A percentile compares a stretch with the other conserved stretches of the same genome.
Evolutionary conservation across 179 eudicot genomes (phyloP).

Genomic region (Beta lomatogona): DNA sequence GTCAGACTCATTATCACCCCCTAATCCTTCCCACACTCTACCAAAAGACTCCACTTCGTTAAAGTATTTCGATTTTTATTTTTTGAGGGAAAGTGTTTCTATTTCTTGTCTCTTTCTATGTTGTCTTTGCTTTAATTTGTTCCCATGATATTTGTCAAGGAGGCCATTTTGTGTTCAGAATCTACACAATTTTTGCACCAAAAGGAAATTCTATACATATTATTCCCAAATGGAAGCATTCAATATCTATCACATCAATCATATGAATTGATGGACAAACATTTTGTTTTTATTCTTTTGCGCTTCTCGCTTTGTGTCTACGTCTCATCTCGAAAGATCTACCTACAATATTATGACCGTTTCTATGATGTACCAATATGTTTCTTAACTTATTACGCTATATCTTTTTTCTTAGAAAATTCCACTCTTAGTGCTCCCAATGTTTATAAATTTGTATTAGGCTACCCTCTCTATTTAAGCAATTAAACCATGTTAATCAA

Average conservation of each 20-base stretch:
- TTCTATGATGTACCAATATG: not conserved
- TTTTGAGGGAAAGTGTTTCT: not conserved
- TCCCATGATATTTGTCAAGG: constrained; percentile 9
- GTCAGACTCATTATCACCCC: no score
- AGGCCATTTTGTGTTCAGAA: constrained; percentile 3
- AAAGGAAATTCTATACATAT: no score
- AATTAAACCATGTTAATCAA: no score
- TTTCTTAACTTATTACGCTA: no score
- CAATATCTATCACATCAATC: constrained; percentile 26
- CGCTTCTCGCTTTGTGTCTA: not conserved
- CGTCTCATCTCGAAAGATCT: not conserved
- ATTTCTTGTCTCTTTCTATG: not conserved
- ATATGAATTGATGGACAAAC: constrained; percentile 12
- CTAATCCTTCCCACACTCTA: no score
- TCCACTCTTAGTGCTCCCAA: no score
- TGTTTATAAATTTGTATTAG: no score
- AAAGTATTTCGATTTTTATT: no score
- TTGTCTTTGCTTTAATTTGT: not conserved
- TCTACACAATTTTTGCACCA: not conserved
- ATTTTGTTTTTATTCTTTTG: not conserved
- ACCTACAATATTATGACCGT: not conserved
- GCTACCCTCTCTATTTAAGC: no score
- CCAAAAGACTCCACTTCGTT: constrained; percentile 1
- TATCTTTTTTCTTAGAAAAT: no score
- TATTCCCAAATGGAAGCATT: not conserved